Percentiles rank a stretch among this genome's conserved stretches.
Conservation (phyloP, 2,329 filamentous ascomycete genomes). For the Beauveria sp. region DNA sequence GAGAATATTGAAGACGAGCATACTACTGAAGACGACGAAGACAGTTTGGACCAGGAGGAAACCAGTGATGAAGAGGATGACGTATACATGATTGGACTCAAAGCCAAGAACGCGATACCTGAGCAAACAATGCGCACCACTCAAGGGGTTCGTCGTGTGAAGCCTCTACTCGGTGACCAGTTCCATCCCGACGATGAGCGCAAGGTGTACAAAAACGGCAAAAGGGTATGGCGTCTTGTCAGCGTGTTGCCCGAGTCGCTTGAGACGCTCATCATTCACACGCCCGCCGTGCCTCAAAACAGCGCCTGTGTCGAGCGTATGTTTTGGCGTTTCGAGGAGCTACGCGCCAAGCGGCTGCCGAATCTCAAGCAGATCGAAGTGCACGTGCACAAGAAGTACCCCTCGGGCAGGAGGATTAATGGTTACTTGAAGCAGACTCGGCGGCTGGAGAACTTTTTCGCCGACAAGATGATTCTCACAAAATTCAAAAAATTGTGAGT, state of each 20-base stretch:
- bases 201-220: neutral
- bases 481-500: neutral
- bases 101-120: no score
- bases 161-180: neutral
- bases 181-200: neutral
- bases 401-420: neutral
- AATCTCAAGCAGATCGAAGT: neutral
- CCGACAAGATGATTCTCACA: neutral
- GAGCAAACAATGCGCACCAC: no score
- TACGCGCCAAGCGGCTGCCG: neutral
- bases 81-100: neutral
- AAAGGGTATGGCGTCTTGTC: neutral
- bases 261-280: constrained; percentile 1
- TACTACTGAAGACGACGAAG: neutral
- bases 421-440: neutral
- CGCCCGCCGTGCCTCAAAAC: neutral
- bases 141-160: no score
- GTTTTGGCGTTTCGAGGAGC: neutral
- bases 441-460: neutral
- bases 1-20: neutral
- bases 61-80: neutral
- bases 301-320: neutral
- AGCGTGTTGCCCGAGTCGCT: neutral
- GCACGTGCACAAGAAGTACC: neutral
- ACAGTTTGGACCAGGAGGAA: neutral